Conservation (phyloP, 2,329 filamentous ascomycete genomes). For the Grosmannia clavigera region DNA sequence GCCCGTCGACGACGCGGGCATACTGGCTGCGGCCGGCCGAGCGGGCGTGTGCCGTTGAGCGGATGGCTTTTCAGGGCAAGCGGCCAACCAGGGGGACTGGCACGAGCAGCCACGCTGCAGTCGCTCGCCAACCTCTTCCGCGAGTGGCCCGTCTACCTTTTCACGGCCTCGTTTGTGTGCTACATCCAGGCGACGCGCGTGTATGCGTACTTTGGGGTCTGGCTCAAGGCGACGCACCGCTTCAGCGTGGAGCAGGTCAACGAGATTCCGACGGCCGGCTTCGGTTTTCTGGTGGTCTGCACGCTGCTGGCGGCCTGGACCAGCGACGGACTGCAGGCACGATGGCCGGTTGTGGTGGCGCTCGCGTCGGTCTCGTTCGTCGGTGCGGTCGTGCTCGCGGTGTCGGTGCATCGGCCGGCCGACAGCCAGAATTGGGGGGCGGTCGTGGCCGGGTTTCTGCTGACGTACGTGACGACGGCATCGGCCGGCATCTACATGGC, state of each 20-base stretch:
- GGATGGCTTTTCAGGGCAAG: slow-evolving; percentile 3
- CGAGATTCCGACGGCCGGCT: slow-evolving; percentile 26
- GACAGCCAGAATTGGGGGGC: not conserved
- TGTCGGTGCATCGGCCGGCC: not conserved
- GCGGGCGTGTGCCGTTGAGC: slow-evolving; percentile 3
- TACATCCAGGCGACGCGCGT: slow-evolving; percentile 9
- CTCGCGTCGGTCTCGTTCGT: slow-evolving; percentile 6
- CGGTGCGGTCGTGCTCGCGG: slow-evolving; percentile 7
- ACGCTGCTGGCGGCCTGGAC: slow-evolving; percentile 39
- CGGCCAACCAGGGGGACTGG: too few species aligned
- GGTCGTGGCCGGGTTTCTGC: slow-evolving; percentile 7
- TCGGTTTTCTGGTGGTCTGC: slow-evolving; percentile 21
- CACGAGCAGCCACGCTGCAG: not conserved
- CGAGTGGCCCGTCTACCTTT: slow-evolving; percentile 11
- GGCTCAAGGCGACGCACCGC: slow-evolving; percentile 18
- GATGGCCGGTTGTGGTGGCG: slow-evolving; percentile 36
- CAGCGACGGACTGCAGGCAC: slow-evolving; percentile 32
- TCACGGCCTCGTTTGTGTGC: slow-evolving; percentile 5
- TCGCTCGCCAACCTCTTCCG: slow-evolving; percentile 1
- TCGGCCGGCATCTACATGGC: slow-evolving; percentile 8
- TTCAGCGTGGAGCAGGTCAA: slow-evolving; percentile 34
- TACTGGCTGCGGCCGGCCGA: slow-evolving; percentile 7
- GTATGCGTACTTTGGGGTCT: slow-evolving; percentile 11
- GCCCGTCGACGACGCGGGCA: slow-evolving; percentile 5
- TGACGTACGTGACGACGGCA: slow-evolving; percentile 7